Evolutionary conservation across 148 eudicot genomes (phyloP).

Genomic region (Cornus florida): DNA sequence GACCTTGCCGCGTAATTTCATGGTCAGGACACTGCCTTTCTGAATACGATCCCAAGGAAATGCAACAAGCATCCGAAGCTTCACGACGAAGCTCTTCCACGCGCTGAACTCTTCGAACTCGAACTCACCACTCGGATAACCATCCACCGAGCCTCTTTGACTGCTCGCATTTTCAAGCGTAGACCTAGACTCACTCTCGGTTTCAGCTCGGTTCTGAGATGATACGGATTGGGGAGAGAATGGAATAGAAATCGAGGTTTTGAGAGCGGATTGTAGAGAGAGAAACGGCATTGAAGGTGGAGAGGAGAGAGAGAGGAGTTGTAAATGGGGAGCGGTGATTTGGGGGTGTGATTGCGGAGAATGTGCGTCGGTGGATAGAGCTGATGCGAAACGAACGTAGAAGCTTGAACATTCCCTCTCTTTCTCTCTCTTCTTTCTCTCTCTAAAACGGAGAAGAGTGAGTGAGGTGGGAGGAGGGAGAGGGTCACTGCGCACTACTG

Average conservation of each 20-base stretch:
- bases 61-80: constrained; percentile 66
- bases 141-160: constrained; percentile 15
- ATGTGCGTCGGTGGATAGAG: constrained; percentile 31
- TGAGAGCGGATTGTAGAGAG: not conserved
- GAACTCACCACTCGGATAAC: constrained; percentile 78
- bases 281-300: constrained; percentile 16
- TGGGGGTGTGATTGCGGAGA: constrained; percentile 11
- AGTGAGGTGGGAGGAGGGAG: too few species aligned
- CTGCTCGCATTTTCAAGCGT: constrained; percentile 3
- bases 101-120: constrained; percentile 43
- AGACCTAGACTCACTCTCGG: not conserved
- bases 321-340: constrained; percentile 11
- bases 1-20: constrained; percentile 93
- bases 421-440: not conserved
- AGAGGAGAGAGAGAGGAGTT: constrained; percentile 1
- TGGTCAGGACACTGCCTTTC: constrained; percentile 75
- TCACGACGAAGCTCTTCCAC: constrained; percentile 65
- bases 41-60: constrained; percentile 77
- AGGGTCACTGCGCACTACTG: too few species aligned
- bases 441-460: not conserved
- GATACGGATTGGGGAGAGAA: not conserved
- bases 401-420: constrained; percentile 33
- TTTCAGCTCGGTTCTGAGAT: constrained; percentile 14
- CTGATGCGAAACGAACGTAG: constrained; percentile 21
- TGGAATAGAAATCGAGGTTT: not conserved